phyloP scores from a whole-genome alignment of 805 yeast species.

The Yarrowia hollandica region DNA sequence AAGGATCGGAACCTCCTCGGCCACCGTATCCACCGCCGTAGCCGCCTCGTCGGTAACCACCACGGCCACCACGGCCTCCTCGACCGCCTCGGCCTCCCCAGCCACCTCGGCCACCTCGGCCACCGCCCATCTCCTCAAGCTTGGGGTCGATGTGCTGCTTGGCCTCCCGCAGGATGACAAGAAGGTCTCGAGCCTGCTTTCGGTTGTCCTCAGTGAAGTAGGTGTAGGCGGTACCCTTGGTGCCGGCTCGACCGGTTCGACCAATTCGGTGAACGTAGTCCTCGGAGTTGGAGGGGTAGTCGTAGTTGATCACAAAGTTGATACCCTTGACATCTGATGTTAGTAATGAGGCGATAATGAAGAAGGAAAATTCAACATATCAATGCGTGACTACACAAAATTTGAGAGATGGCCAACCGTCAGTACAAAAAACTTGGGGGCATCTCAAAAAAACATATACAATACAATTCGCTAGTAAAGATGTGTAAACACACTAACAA shows the following conservation, averaged over 20 bases:
- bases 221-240: slow-evolving; percentile 91
- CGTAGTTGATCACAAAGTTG: slow-evolving; percentile 88
- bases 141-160: slow-evolving; percentile 85
- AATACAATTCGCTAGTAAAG: neutral
- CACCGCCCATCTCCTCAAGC: slow-evolving; percentile 72
- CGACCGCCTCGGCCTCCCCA: slow-evolving; percentile 48
- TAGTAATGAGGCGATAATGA: slow-evolving; percentile 24
- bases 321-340: slow-evolving; percentile 93
- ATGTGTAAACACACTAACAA: neutral
- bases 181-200: slow-evolving; percentile 84
- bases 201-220: slow-evolving; percentile 87
- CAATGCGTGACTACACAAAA: neutral
- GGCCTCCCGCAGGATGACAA: slow-evolving; percentile 91
- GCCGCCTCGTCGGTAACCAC: slow-evolving; percentile 40
- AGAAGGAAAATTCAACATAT: neutral
- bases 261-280: slow-evolving; percentile 99
- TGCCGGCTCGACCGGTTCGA: slow-evolving; percentile 99
- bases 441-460: too few relatives aligned
- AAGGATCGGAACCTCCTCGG: slow-evolving; percentile 30
- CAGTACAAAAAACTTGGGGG: too few relatives aligned
- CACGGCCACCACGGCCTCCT: slow-evolving; percentile 45
- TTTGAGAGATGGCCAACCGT: too few relatives aligned
- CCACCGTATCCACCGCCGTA: slow-evolving; percentile 33
- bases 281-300: slow-evolving; percentile 97
- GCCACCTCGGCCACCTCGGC: slow-evolving; percentile 64